Percentiles rank a stretch among this genome's conserved stretches.
phyloP scores from a whole-genome alignment of 257 asterid genomes.

The Fraxinus americana region DNA sequence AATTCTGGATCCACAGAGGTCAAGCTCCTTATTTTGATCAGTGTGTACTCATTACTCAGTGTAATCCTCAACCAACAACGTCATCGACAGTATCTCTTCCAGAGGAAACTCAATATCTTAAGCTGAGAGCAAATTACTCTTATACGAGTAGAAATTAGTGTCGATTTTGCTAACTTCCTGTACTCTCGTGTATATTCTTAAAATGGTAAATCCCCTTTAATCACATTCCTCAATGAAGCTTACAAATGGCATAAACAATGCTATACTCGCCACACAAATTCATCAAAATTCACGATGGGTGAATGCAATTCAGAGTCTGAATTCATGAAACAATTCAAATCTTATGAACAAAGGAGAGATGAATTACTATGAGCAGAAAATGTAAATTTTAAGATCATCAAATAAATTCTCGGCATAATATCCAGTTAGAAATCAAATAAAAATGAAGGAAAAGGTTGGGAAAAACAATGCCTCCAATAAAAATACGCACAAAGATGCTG shows the following conservation, averaged over 20 bases:
- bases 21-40: too few relatives aligned
- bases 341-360: background rate
- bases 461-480: background rate
- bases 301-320: too few relatives aligned
- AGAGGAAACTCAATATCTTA: constrained; percentile 84
- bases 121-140: constrained; percentile 67
- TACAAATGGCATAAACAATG: constrained; percentile 87
- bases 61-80: constrained; percentile 87
- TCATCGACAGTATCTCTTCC: constrained; percentile 82
- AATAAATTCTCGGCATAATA: background rate
- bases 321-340: too few relatives aligned
- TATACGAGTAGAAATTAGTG: constrained; percentile 78
- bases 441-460: background rate
- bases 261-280: constrained; percentile 90
- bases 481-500: constrained; percentile 27
- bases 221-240: constrained; percentile 95
- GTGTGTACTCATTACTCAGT: too few relatives aligned
- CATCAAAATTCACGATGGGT: constrained; percentile 41
- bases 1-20: too few relatives aligned
- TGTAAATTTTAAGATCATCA: background rate
- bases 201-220: constrained; percentile 71
- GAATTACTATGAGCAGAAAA: background rate
- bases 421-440: background rate
- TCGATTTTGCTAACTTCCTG: constrained; percentile 62
- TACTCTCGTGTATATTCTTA: constrained; percentile 51